Evolutionary conservation across 306 rosid species (phyloP), one percentile per base, ranked within the genome.

Genomic region (Trifolium dubium): DNA sequence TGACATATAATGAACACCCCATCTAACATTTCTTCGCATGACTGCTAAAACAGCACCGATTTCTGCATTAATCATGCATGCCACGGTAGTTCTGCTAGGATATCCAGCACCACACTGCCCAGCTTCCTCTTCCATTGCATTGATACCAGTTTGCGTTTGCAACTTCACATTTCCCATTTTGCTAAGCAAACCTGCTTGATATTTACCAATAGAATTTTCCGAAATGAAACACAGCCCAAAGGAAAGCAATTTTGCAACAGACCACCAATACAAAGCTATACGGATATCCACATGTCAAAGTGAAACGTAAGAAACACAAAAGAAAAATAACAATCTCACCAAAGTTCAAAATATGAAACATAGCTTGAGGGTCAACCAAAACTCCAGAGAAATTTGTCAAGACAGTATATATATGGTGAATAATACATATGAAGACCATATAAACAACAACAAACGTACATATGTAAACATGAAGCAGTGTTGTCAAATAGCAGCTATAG

Each of bases 11-110:
- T 85, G 97, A 30, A 88, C 89, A 60, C 97, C 97, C 99, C 99
- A 94, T 81, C 99, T 84, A 60, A 94, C 96, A 79, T 94, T 94
- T 84, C 97, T 89, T 81, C 97, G 85, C 97, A 94, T 94, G 59
- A 94, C 97, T 9, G 96, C 96, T 85, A 94, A 88, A 77, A 94
- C 99, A 47, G 99, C 89, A 75, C 97, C 96, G 41, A 94, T 86
- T 87, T 94, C 99, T 59, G 96, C 87, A 89, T 94, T 94, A 82
- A 92, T 87, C 88, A 92, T 92, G 89, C 97, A 92, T 56, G 95
- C 95, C 64, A 94, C 79, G 66, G 95, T 84, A 66, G 88, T 81
- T 79, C 85, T 86, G 58, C 77, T 83, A 53, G 94, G 85, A 83
- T 72, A 71, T 10, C 79, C 74, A 65, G 65, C 88, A 76, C 81